Base-by-base conservation (phyloP, 2,329 filamentous ascomycete genomes). In the Conoideocrella luteorostrata region DNA sequence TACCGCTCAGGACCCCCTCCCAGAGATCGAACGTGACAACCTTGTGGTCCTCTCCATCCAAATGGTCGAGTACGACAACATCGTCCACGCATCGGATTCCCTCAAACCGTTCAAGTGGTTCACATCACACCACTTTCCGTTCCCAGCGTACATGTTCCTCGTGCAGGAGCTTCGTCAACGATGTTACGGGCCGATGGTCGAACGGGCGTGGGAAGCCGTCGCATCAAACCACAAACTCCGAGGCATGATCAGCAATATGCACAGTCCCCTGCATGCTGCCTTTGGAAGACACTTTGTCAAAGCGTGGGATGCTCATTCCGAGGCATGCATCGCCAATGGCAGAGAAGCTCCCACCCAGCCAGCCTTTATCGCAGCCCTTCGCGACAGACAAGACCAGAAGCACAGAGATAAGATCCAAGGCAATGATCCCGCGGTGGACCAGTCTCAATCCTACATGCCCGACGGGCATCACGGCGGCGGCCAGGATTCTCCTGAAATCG, bases 91-190 rank as follows among this genome's bases (percentile, higher is more conserved):
- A 1, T 68, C 71, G 5, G 69, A 75, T 13, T 68, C 61, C 39
- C 60, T 81, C 4, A 68, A 68, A 13, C 68, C 72, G 2, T 81
- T 76, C 51, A 66, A 65, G 40, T 82, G 78, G 78, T 81, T 77
- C 53, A 77, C 74, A 0, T 67, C 71, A 50, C 72, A 79, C 52
- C 69, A 80, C 56, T 78, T 80, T 43, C 78, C 78, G 7, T 71
- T 82, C 48, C 77, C 76, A 2, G 77, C 75, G 1, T 81, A 80
- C 58, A 76, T 81, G 57, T 79, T 77, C 52, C 64, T 81, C 18
- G 68, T 78, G 11, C 72, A 71, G 39, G 76, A 80, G 53, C 63
- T 82, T 29, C 72, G 73, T 5, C 60, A 65, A 18, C 70, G 75
- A 21, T 70, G 69, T 3, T 67, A 66, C 0, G 77, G 77, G n/a